Conservation (phyloP, 495 filamentous ascomycete genomes). For the Hypoxylon crocopeplum region DNA sequence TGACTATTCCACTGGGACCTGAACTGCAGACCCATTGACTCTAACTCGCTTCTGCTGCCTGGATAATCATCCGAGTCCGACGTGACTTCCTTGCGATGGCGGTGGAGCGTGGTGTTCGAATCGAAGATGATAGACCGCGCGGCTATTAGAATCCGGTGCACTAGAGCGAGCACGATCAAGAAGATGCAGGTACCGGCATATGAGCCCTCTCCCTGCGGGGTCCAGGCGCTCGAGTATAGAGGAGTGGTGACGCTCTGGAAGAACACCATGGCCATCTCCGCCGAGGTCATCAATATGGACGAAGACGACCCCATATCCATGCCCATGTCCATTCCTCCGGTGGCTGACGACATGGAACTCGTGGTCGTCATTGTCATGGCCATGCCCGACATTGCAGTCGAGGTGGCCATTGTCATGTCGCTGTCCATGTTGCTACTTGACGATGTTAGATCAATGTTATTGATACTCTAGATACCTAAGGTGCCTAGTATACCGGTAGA, state of each 20-base stretch:
- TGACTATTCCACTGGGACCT: conserved; percentile 22
- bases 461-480: not conserved
- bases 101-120: conserved; percentile 11
- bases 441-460: not conserved
- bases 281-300: conserved; percentile 31
- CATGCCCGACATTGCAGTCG: conserved; percentile 15
- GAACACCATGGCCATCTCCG: conserved; percentile 56
- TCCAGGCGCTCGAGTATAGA: conserved; percentile 71
- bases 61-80: conserved; percentile 32
- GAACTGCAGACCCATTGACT: conserved; percentile 14
- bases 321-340: conserved; percentile 28
- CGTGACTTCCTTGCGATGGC: conserved; percentile 3
- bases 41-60: conserved; percentile 21
- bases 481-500: too few relatives aligned
- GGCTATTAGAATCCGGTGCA: conserved; percentile 69
- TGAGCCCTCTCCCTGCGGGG: conserved; percentile 63
- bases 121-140: conserved; percentile 38
- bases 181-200: conserved; percentile 84
- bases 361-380: conserved; percentile 25
- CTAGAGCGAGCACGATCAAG: conserved; percentile 68
- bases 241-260: conserved; percentile 64
- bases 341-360: conserved; percentile 23
- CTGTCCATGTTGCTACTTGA: conserved; percentile 9
- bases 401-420: conserved; percentile 22
- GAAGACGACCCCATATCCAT: conserved; percentile 9